Base-by-base conservation (phyloP, 805 yeast species). In the Suhomyces tanzawaensis region DNA sequence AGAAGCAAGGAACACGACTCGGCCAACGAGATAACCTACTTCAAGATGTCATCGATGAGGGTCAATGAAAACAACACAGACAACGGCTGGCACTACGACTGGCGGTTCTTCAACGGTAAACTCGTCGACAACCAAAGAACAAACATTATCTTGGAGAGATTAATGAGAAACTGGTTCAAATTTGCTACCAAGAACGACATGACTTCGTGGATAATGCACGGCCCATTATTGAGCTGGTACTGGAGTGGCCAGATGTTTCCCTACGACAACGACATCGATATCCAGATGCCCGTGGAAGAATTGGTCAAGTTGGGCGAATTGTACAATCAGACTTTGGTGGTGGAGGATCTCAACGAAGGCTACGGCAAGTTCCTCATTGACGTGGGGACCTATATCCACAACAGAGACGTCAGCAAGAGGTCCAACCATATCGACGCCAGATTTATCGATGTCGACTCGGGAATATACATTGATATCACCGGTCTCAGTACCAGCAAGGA, bases 21-120 rank as follows among this genome's bases (percentile, higher is more conserved):
- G 38, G 42, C 45, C 25, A 42, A 16, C 25, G 28, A 29, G 37
- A 23, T 42, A 4, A 23, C 41, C 19, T 44, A 46, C 15, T 62
- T 71, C 26, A 51, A 57, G 12, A 69, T 67, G 37, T 64, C 67
- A 31, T 71, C 71, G 50, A 55, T 57, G 40, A 57, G 53, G 55
- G 57, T 65, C 4, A 44, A 57, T 8, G 41, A 60, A 17, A 42
- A 47, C 32, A 42, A 39, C 13, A 44, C 42, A 5, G 53, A 58
- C 25, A 62, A 58, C 26, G 79, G 80, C 14, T 69, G 71, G 53
- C 85, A 80, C 52, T 76, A 77, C 46, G 85, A 81, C 52, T 72
- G 71, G 67, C 57, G 83, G 37, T 81, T 81, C 44, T 80, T 77
- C 60, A 72, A 70, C 45, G 82, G 81, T 8, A 66, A 76, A 3